These are phyloP conservation scores for Dothidotthia symphoricarpi DNA, from an alignment of 2,329 filamentous ascomycete genomes.

Conservation along the genomic window DNA sequence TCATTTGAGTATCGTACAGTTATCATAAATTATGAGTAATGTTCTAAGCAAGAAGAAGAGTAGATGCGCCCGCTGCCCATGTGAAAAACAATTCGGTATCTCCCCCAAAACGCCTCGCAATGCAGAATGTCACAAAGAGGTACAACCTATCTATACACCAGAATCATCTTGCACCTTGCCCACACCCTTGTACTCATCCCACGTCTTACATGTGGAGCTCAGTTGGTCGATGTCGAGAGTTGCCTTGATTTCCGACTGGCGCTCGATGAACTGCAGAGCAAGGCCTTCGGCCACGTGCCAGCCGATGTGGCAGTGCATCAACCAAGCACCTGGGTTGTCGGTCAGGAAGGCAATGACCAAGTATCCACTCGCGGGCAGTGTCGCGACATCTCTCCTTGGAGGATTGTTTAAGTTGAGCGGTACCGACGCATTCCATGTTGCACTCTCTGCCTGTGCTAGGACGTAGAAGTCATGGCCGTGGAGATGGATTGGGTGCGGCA, in stretches of 20 bases:
- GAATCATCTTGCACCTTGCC: constrained; percentile 4
- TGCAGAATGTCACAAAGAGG: too few species aligned
- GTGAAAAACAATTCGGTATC: too few species aligned
- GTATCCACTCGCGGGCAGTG: constrained; percentile 27
- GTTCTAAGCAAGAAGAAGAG: too few species aligned
- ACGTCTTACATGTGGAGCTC: constrained; percentile 1
- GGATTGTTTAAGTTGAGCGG: constrained; percentile 23
- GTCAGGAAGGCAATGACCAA: constrained; percentile 54
- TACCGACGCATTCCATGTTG: constrained; percentile 12
- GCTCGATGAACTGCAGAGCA: constrained; percentile 53
- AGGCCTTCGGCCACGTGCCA: constrained; percentile 60
- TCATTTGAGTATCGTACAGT: too few species aligned
- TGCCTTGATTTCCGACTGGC: constrained; percentile 23
- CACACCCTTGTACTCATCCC: constrained; percentile 1
- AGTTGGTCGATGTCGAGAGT: neutral
- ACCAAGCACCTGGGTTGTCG: constrained; percentile 51
- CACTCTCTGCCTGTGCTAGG: constrained; percentile 41
- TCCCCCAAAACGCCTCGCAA: too few species aligned
- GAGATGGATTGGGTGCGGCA: constrained; percentile 42
- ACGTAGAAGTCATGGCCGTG: constrained; percentile 58
- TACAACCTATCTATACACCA: constrained; percentile 3
- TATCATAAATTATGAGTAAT: too few species aligned
- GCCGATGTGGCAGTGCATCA: constrained; percentile 35
- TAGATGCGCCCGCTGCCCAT: too few species aligned
- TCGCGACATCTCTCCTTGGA: constrained; percentile 28